Evolutionary conservation across 352 stramenopile species (phyloP).

Genomic region (Phytophthora citricola): DNA sequence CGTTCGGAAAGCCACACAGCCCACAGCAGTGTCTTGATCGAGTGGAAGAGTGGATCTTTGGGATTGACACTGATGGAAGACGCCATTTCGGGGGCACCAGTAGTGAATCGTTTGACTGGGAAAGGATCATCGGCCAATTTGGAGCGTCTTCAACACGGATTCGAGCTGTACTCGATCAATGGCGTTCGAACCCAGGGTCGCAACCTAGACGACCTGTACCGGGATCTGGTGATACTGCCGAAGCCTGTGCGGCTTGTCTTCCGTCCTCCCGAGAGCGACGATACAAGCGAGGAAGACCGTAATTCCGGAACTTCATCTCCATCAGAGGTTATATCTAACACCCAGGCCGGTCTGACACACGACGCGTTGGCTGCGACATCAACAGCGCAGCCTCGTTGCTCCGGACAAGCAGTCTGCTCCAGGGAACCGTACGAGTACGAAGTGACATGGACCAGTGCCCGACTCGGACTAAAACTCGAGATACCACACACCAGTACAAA

Average conservation of each 20-base stretch:
- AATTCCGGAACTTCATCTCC: constrained; percentile 7
- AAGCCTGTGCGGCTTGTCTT: constrained; percentile 70
- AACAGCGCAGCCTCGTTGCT: constrained; percentile 1
- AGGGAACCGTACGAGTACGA: constrained; percentile 38
- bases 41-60: constrained; percentile 57
- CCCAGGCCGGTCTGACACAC: constrained; percentile 7
- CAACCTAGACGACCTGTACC: constrained; percentile 42
- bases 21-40: constrained; percentile 43
- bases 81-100: constrained; percentile 48
- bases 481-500: constrained; percentile 15
- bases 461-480: constrained; percentile 40
- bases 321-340: constrained; percentile 3
- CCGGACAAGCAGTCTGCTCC: constrained; percentile 7
- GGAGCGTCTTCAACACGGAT: constrained; percentile 51
- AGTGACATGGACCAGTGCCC: constrained; percentile 29
- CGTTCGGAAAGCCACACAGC: background rate
- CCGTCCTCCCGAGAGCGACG: constrained; percentile 24
- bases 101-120: constrained; percentile 77
- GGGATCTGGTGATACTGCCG: constrained; percentile 36
- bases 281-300: constrained; percentile 20
- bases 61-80: constrained; percentile 65
- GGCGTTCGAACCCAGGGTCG: constrained; percentile 35
- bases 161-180: constrained; percentile 61
- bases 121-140: constrained; percentile 54
- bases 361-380: constrained; percentile 11